Evolutionary conservation across 352 stramenopile species (phyloP).

Genomic region (Pythium brassicae): DNA sequence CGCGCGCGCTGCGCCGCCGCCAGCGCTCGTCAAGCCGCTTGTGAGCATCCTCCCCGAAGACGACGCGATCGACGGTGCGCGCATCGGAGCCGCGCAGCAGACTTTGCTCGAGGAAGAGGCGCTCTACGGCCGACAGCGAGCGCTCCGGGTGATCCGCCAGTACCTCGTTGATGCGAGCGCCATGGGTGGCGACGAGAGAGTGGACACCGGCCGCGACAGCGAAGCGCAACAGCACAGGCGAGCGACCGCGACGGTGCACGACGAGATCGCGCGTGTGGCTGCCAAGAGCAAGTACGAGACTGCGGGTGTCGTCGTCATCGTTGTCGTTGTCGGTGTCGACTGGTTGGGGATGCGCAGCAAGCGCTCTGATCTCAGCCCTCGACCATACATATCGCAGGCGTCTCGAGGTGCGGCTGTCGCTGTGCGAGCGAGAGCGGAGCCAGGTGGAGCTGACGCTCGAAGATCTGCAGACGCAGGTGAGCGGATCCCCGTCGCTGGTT

Average conservation of each 20-base stretch:
- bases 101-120: constrained; percentile 48
- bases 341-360: not conserved
- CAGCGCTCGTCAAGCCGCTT: constrained; percentile 35
- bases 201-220: not conserved
- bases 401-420: not conserved
- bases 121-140: constrained; percentile 26
- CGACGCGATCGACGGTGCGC: constrained; percentile 34
- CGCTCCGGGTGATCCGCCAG: constrained; percentile 12
- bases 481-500: not conserved
- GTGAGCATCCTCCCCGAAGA: constrained; percentile 42
- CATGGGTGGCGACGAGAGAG: too few species aligned
- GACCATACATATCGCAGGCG: not conserved
- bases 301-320: not conserved
- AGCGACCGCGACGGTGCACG: constrained; percentile 17
- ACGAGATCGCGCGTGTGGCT: constrained; percentile 20
- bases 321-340: not conserved
- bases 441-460: constrained; percentile 6
- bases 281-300: constrained; percentile 17
- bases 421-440: constrained; percentile 3
- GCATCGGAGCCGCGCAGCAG: constrained; percentile 23
- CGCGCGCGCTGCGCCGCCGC: constrained; percentile 14
- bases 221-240: not conserved
- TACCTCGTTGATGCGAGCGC: constrained; percentile 5
- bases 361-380: not conserved
- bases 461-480: constrained; percentile 11